These are phyloP conservation scores for Exophiala mesophila DNA, from an alignment of 2,329 filamentous ascomycete species.

Conservation along the genomic window DNA sequence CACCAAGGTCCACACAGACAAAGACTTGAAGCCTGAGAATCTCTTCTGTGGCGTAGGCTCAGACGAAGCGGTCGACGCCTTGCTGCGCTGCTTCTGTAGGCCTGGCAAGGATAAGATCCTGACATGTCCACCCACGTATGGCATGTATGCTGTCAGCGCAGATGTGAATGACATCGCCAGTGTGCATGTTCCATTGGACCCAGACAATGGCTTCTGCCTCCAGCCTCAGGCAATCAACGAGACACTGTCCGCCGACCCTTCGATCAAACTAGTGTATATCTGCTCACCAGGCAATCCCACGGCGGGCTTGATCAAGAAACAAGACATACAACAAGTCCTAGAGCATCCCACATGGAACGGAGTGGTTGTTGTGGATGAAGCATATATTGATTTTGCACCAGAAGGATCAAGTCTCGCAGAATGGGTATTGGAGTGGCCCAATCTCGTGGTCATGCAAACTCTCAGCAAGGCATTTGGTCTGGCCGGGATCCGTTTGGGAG, in stretches of 20 bases:
- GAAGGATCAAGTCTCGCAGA: conserved; percentile 77
- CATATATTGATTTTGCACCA: conserved; percentile 90
- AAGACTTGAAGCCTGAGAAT: conserved; percentile 70
- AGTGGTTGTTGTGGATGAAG: conserved; percentile 87
- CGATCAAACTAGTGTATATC: conserved; percentile 84
- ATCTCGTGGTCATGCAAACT: conserved; percentile 96
- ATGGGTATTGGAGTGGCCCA: conserved; percentile 88
- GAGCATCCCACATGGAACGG: conserved; percentile 93
- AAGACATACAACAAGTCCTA: conserved; percentile 67
- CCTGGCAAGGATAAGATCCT: conserved; percentile 86
- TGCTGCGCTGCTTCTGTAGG: conserved; percentile 87
- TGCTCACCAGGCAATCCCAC: conserved; percentile 97
- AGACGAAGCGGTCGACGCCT: conserved; percentile 92
- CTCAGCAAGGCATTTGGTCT: conserved; percentile 97
- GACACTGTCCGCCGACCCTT: conserved; percentile 57
- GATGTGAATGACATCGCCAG: conserved; percentile 88
- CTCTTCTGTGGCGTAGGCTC: conserved; percentile 93
- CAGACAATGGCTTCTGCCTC: conserved; percentile 67
- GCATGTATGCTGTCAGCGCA: conserved; percentile 95
- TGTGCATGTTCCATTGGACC: conserved; percentile 76
- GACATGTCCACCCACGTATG: conserved; percentile 93
- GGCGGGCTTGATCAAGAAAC: conserved; percentile 69
- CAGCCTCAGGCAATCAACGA: conserved; percentile 65
- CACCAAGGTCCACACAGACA: conserved; percentile 71
- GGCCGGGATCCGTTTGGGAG: conserved; percentile 85